Evolutionary conservation across 495 filamentous ascomycete species (phyloP).

Genomic region (Penicillium macrosclerotiorum): DNA sequence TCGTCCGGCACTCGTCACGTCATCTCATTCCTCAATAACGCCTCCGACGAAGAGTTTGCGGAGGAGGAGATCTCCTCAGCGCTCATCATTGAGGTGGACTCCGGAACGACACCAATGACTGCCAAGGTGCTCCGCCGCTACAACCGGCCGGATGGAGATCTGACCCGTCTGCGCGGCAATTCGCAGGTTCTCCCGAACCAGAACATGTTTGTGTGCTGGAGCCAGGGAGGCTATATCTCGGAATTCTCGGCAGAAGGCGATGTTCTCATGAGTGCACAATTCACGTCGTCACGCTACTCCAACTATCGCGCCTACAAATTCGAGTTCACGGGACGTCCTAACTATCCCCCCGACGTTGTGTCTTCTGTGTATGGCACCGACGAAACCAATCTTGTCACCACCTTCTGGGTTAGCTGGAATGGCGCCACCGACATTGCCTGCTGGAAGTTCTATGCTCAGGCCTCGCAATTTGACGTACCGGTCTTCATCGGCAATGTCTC

Average conservation of each 20-base stretch:
- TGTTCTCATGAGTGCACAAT: slow-evolving; percentile 35
- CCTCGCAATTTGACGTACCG: slow-evolving; percentile 21
- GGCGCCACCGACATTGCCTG: slow-evolving; percentile 42
- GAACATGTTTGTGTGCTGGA: slow-evolving; percentile 59
- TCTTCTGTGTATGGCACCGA: slow-evolving; percentile 29
- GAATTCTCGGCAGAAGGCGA: slow-evolving; percentile 51
- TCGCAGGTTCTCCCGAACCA: slow-evolving; percentile 51
- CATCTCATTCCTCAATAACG: slow-evolving; percentile 55
- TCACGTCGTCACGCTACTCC: slow-evolving; percentile 26
- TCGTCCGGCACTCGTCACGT: slow-evolving; percentile 40
- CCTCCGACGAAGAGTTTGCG: slow-evolving; percentile 40
- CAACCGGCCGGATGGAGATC: slow-evolving; percentile 37
- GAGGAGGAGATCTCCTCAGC: slow-evolving; percentile 48
- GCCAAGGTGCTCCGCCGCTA: slow-evolving; percentile 40
- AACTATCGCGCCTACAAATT: slow-evolving; percentile 37
- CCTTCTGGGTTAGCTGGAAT: slow-evolving; percentile 44
- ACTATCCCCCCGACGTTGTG: slow-evolving; percentile 23
- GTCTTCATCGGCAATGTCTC: slow-evolving; percentile 24
- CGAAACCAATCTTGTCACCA: slow-evolving; percentile 29
- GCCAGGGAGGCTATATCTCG: slow-evolving; percentile 48
- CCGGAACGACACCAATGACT: slow-evolving; percentile 40
- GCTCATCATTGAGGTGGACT: slow-evolving; percentile 51
- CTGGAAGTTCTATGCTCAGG: slow-evolving; percentile 38
- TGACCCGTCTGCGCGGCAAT: slow-evolving; percentile 55
- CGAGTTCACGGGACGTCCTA: slow-evolving; percentile 30